Evolutionary conservation across 106 monocot genomes (phyloP).

Genomic region (Acorus calamus): DNA sequence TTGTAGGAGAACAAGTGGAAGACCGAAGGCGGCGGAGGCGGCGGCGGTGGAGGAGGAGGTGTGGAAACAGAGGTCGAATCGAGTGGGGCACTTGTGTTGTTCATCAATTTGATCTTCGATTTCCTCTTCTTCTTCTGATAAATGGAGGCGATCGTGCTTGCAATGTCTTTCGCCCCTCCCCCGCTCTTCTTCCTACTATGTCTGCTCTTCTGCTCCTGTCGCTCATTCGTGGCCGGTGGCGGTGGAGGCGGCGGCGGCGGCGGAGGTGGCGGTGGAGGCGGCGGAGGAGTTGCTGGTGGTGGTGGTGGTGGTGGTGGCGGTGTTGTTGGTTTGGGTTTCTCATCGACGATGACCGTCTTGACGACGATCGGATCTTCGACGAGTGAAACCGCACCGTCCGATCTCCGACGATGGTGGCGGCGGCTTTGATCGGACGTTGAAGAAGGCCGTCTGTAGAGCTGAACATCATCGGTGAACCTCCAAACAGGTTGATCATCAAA

Average conservation of each 20-base stretch:
- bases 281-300: background rate
- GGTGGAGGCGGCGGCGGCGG: conserved; percentile 18
- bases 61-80: background rate
- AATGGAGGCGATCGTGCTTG: conserved; percentile 34
- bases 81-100: conserved; percentile 13
- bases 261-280: conserved; percentile 2
- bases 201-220: conserved; percentile 8
- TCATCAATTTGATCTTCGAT: conserved; percentile 16
- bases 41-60: conserved; percentile 17
- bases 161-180: conserved; percentile 54
- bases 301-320: too few relatives aligned
- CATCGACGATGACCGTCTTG: too few relatives aligned
- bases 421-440: conserved; percentile 8
- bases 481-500: conserved; percentile 4
- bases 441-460: conserved; percentile 15
- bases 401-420: background rate
- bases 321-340: background rate
- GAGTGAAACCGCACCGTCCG: background rate
- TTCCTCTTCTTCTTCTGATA: conserved; percentile 60
- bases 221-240: conserved; percentile 19
- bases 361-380: too few relatives aligned
- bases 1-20: conserved; percentile 41
- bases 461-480: conserved; percentile 52
- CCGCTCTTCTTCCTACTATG: conserved; percentile 28
- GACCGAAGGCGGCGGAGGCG: conserved; percentile 36